Base-by-base conservation (phyloP, 352 stramenopile species). In the Globisporangium echinulatum region DNA sequence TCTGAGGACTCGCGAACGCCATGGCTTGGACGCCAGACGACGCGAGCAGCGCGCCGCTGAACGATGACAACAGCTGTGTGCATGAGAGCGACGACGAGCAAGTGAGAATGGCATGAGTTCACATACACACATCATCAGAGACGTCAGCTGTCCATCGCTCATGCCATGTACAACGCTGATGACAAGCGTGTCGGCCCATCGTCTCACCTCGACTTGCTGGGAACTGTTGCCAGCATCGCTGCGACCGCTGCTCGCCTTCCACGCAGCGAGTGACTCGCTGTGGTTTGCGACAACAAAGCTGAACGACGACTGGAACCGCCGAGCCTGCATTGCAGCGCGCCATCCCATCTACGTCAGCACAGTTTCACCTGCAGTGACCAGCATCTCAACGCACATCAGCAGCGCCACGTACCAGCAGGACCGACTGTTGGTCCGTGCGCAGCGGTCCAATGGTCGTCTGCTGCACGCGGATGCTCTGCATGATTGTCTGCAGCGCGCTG, bases 391-490 rank as follows among this genome's bases (percentile, higher is more conserved):
- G 2, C 25, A 25, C 25, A 25, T 25, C 57, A 54, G 14, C 14
- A 50, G 58, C 58, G 53, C 1, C n/a, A 62, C 56, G 59, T 71
- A 61, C 56, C 61, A 58, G n/a, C 25, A 69, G 52, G 15, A 66
- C 42, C 8, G 72, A 80, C 13, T 53, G 47, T 0, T 59, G 48
- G 3, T 44, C 47, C 2, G 54, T 48, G 8, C 63, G 51, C n/a
- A 78, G 46, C n/a, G 44, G 10, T 0, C 59, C 72, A 43, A 62
- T 52, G 44, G 54, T 55, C 17, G 19, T 50, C 13, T 54, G 52
- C 42, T 64, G 62, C 51, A 77, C 59, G 9, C 46, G 58, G 56
- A 80, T 72, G 0, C 38, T 63, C 49, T 61, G 48, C 46, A 74
- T 33, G 52, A 80, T 74, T 10, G 55, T 59, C 10, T 51, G 56